Conservation (phyloP, 768 basidiomycete genomes). For the Tricholomella constricta region DNA sequence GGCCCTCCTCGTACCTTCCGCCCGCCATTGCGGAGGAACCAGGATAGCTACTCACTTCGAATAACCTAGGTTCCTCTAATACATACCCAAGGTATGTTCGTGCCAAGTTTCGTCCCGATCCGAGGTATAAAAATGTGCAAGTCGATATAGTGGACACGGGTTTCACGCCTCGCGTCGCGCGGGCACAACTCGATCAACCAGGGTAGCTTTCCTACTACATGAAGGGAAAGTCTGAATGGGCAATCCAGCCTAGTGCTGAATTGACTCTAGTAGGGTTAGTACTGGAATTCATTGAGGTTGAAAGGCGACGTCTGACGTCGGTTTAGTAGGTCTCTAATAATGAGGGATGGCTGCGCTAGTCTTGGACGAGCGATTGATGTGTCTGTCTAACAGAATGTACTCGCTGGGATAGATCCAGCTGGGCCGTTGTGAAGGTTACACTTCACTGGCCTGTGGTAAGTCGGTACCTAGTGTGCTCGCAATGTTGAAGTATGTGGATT, state of each 20-base stretch:
- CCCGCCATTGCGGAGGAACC: too few relatives aligned
- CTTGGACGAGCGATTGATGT: slow-evolving; percentile 36
- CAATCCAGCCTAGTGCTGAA: too few relatives aligned
- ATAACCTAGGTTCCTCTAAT: too few relatives aligned
- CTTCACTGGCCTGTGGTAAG: slow-evolving; percentile 19
- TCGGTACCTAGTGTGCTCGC: slow-evolving; percentile 32
- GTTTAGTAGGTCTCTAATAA: slow-evolving; percentile 16
- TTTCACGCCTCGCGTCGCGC: slow-evolving; percentile 15
- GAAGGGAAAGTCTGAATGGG: too few relatives aligned
- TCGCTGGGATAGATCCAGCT: slow-evolving; percentile 35
- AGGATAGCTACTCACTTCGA: too few relatives aligned
- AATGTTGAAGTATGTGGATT: slow-evolving; percentile 37
- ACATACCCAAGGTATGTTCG: too few relatives aligned
- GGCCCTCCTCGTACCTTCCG: too few relatives aligned
- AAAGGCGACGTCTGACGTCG: not conserved
- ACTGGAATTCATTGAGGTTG: too few relatives aligned
- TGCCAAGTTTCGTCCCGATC: too few relatives aligned
- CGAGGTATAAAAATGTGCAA: too few relatives aligned
- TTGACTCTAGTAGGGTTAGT: too few relatives aligned
- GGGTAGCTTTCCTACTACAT: slow-evolving; percentile 25
- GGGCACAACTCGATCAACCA: slow-evolving; percentile 27
- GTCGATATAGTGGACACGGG: slow-evolving; percentile 19
- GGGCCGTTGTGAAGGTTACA: slow-evolving; percentile 19
- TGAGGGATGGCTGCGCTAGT: slow-evolving; percentile 33
- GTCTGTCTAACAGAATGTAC: slow-evolving; percentile 33